Percentiles rank a stretch among this genome's conserved stretches.
Evolutionary conservation across 1,139 yeast species (phyloP).

Genomic region (Hyphopichia burtonii): DNA sequence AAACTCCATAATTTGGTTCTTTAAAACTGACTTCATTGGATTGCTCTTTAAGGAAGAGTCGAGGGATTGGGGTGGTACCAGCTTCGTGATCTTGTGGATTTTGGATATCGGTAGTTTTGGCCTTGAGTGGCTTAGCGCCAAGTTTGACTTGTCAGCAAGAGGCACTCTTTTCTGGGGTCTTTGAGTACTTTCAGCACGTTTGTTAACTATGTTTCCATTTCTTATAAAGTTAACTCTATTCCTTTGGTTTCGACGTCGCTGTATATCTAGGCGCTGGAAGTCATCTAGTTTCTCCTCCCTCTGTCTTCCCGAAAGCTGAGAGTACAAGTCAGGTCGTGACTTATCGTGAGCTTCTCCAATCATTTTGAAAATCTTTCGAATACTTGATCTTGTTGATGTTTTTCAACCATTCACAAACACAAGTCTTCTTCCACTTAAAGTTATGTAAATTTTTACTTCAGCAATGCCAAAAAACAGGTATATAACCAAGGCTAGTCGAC

Average conservation of each 20-base stretch:
- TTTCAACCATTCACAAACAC: no score
- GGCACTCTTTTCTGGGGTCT: neutral
- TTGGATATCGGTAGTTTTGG: neutral
- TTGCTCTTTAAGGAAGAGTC: neutral
- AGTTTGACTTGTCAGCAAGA: neutral
- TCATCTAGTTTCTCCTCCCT: neutral
- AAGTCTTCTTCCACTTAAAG: no score
- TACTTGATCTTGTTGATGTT: no score
- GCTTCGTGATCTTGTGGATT: neutral
- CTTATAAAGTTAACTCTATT: neutral
- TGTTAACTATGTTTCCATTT: neutral
- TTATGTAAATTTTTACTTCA: no score
- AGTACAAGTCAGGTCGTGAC: no score
- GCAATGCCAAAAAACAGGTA: no score
- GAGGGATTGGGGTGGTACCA: no score
- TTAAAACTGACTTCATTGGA: no score
- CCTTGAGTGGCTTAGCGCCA: neutral
- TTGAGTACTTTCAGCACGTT: neutral
- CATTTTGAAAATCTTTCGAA: no score
- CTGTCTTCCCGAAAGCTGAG: neutral
- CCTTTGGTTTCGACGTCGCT: neutral
- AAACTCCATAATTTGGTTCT: neutral
- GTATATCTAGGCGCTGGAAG: neutral
- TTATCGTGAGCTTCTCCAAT: no score
- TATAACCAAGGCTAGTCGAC: no score